phyloP scores from a whole-genome alignment of 192 early-diverging fungal genomes.

The Lobosporangium transversale region DNA sequence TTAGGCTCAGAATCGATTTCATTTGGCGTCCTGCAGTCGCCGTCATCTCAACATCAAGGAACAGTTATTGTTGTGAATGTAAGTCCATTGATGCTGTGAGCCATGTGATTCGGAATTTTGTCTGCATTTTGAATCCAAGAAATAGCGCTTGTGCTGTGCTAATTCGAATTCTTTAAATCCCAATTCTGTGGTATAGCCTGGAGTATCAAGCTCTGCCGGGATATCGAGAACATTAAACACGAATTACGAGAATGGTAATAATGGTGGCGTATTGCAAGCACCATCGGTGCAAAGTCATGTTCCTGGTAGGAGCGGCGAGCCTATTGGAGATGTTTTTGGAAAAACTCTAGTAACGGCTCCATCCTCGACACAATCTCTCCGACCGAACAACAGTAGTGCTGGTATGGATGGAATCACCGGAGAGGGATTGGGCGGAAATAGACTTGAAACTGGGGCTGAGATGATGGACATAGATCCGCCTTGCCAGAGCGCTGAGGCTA shows the following conservation, averaged over 20 bases:
- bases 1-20: slow-evolving; percentile 24
- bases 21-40: slow-evolving; percentile 14
- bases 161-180: slow-evolving; percentile 42
- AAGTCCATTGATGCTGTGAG: slow-evolving; percentile 11
- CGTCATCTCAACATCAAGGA: neutral
- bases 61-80: slow-evolving; percentile 24
- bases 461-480: no score
- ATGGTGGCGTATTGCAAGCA: no score
- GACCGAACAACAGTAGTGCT: no score
- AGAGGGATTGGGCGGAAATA: neutral
- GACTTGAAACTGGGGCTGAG: neutral
- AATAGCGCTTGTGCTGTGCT: slow-evolving; percentile 29
- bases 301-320: neutral
- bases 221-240: neutral
- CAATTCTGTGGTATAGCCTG: slow-evolving; percentile 22
- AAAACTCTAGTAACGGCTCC: slow-evolving; percentile 27
- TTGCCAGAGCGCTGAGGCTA: no score
- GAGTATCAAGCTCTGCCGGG: slow-evolving; percentile 1
- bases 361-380: neutral
- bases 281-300: no score
- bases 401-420: neutral
- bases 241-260: neutral
- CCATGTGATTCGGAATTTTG: slow-evolving; percentile 39
- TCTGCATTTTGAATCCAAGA: slow-evolving; percentile 32
- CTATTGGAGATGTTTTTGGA: slow-evolving; percentile 29